phyloP scores from a whole-genome alignment of 176 grass and related monocot species.

The Zea mays region DNA sequence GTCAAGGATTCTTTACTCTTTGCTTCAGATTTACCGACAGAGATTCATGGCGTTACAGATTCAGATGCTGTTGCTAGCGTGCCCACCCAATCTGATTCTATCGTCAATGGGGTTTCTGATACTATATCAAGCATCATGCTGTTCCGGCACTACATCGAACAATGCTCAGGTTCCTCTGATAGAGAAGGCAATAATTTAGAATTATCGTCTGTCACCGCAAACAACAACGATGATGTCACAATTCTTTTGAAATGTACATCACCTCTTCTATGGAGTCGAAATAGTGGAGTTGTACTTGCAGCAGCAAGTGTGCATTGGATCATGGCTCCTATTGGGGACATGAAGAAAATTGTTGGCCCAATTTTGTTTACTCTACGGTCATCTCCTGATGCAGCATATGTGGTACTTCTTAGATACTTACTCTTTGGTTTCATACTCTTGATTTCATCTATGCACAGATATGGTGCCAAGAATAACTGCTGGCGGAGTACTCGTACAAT shows the following conservation, averaged over 20 bases:
- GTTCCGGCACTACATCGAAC: conserved; percentile 66
- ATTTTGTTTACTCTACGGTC: conserved; percentile 79
- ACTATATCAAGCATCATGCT: conserved; percentile 46
- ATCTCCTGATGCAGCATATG: conserved; percentile 78
- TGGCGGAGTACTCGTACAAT: no score
- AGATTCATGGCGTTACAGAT: conserved; percentile 27
- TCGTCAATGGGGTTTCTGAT: conserved; percentile 32
- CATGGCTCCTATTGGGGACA: conserved; percentile 58
- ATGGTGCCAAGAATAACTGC: not conserved
- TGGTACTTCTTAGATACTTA: conserved; percentile 51
- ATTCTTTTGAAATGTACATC: conserved; percentile 79
- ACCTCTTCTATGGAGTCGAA: conserved; percentile 90
- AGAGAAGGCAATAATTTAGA: conserved; percentile 25
- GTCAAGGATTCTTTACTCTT: conserved; percentile 78
- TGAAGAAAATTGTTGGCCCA: conserved; percentile 67
- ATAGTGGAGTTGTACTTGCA: conserved; percentile 84
- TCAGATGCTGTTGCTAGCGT: conserved; percentile 26
- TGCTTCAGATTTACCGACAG: conserved; percentile 21
- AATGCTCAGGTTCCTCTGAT: conserved; percentile 33
- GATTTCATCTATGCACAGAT: not conserved
- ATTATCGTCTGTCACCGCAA: conserved; percentile 36
- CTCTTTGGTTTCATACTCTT: not conserved
- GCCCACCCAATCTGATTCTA: conserved; percentile 12
- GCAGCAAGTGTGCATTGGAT: conserved; percentile 93
- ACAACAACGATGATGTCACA: conserved; percentile 69